phyloP scores from a whole-genome alignment of 352 stramenopile genomes.

The Peronosclerospora sorghi region DNA sequence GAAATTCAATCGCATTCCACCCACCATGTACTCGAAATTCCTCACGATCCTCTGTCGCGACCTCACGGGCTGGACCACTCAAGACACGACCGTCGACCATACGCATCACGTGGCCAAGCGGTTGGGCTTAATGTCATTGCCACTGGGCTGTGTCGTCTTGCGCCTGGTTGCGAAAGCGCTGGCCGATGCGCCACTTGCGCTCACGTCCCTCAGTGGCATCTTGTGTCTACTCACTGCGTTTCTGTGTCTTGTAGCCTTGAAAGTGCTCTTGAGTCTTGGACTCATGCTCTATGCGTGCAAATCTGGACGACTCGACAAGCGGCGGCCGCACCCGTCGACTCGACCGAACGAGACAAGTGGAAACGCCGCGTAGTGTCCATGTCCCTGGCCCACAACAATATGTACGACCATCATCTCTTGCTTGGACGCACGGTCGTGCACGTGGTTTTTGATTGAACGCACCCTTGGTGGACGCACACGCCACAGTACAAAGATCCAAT shows the following conservation, averaged over 20 bases:
- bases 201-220: slow-evolving; percentile 28
- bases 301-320: slow-evolving; percentile 54
- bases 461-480: neutral
- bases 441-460: too few species aligned
- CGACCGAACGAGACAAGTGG: slow-evolving; percentile 46
- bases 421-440: too few species aligned
- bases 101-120: slow-evolving; percentile 90
- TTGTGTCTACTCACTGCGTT: slow-evolving; percentile 54
- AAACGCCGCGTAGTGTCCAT: too few species aligned
- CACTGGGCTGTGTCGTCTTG: slow-evolving; percentile 89
- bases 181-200: slow-evolving; percentile 26
- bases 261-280: slow-evolving; percentile 59
- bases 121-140: slow-evolving; percentile 89
- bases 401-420: too few species aligned
- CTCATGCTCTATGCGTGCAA: slow-evolving; percentile 71
- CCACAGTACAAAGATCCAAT: slow-evolving; percentile 43
- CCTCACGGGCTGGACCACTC: slow-evolving; percentile 88
- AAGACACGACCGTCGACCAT: slow-evolving; percentile 88
- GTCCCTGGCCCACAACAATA: too few species aligned
- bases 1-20: slow-evolving; percentile 97
- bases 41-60: slow-evolving; percentile 90
- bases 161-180: slow-evolving; percentile 68
- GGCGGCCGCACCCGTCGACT: slow-evolving; percentile 42
- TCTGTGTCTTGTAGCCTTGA: slow-evolving; percentile 65
- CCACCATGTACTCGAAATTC: slow-evolving; percentile 92